These are phyloP conservation scores for Clavispora fructus DNA, from an alignment of 805 yeast species.

Conservation along the genomic window DNA sequence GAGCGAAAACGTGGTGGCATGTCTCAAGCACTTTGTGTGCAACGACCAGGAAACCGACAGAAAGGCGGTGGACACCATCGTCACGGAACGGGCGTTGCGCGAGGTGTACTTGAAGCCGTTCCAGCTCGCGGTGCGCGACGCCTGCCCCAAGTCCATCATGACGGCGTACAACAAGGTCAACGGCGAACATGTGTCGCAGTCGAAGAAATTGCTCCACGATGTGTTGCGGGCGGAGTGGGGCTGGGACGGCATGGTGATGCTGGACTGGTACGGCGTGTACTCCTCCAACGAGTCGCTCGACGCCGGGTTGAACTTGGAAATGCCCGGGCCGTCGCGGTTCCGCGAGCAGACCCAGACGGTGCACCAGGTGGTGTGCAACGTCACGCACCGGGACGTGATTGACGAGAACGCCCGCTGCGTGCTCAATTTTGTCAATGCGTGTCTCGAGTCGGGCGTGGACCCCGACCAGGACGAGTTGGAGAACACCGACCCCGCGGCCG, in stretches of 20 bases:
- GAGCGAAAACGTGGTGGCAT: constrained; percentile 44
- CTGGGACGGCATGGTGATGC: constrained; percentile 52
- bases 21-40: constrained; percentile 58
- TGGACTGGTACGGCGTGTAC: constrained; percentile 62
- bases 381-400: constrained; percentile 35
- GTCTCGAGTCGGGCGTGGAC: constrained; percentile 37
- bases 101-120: constrained; percentile 63
- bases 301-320: constrained; percentile 59
- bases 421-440: constrained; percentile 42
- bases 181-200: constrained; percentile 53
- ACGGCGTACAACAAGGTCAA: constrained; percentile 60
- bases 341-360: constrained; percentile 36
- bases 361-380: constrained; percentile 39
- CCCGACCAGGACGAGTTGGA: constrained; percentile 25
- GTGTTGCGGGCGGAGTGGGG: constrained; percentile 53
- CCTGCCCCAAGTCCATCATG: constrained; percentile 55
- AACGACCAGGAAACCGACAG: constrained; percentile 60
- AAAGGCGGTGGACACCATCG: constrained; percentile 40
- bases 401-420: constrained; percentile 47
- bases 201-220: constrained; percentile 37
- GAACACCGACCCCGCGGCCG: constrained; percentile 12
- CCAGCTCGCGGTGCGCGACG: constrained; percentile 49
- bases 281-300: constrained; percentile 41
- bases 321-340: constrained; percentile 58
- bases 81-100: constrained; percentile 58